phyloP scores from a whole-genome alignment of 2,329 filamentous ascomycete species.

The Chlorencoelia australis region DNA sequence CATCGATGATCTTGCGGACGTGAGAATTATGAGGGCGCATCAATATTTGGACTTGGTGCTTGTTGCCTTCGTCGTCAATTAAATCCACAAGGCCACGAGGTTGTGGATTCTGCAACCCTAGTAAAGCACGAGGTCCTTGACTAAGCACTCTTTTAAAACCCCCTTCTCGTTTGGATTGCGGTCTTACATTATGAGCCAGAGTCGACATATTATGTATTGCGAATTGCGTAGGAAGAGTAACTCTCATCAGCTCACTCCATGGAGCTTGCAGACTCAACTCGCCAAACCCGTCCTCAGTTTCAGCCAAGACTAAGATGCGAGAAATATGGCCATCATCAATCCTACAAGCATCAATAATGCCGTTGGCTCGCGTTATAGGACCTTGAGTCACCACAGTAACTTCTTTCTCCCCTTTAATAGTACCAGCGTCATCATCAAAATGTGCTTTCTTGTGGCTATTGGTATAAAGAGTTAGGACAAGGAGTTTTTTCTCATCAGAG shows the following conservation, averaged over 20 bases:
- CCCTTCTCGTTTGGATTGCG: slow-evolving; percentile 43
- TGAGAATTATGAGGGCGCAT: slow-evolving; percentile 55
- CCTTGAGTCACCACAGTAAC: slow-evolving; percentile 21
- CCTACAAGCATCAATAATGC: slow-evolving; percentile 64
- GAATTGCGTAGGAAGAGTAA: slow-evolving; percentile 50
- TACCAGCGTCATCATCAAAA: slow-evolving; percentile 8
- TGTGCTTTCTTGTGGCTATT: slow-evolving; percentile 22
- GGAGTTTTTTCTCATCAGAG: slow-evolving; percentile 53
- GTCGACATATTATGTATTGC: slow-evolving; percentile 49
- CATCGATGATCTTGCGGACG: slow-evolving; percentile 48
- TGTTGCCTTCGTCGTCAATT: slow-evolving; percentile 47
- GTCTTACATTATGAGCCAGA: slow-evolving; percentile 45
- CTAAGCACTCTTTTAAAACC: slow-evolving; percentile 35
- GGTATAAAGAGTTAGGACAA: slow-evolving; percentile 53
- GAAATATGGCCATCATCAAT: slow-evolving; percentile 56
- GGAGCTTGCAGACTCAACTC: slow-evolving; percentile 66
- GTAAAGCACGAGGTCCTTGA: slow-evolving; percentile 28
- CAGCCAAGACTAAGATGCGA: slow-evolving; percentile 60
- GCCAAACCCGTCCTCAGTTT: slow-evolving; percentile 50
- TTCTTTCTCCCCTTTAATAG: slow-evolving; percentile 25
- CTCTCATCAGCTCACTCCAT: slow-evolving; percentile 60
- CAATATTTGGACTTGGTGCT: slow-evolving; percentile 58
- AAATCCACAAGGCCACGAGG: slow-evolving; percentile 55
- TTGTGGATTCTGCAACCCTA: slow-evolving; percentile 46
- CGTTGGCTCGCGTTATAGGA: slow-evolving; percentile 39